phyloP scores from a whole-genome alignment of 495 filamentous ascomycete genomes.

The Penicillium manginii region DNA sequence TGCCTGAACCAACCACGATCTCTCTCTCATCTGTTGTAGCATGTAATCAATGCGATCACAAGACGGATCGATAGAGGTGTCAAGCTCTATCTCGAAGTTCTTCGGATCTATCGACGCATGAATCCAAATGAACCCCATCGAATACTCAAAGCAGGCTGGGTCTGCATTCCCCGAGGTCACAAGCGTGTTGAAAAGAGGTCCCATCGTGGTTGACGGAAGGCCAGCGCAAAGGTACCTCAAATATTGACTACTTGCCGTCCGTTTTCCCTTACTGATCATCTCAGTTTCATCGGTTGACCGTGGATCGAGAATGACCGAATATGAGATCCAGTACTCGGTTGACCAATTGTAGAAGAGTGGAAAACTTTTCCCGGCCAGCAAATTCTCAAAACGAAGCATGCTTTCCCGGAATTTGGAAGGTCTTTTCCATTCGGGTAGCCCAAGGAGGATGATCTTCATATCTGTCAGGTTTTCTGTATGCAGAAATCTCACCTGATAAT shows the following conservation, averaged over 20 bases:
- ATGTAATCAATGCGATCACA: not conserved
- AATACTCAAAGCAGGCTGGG: constrained; percentile 11
- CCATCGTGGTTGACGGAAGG: constrained; percentile 8
- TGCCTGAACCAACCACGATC: not conserved
- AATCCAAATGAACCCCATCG: constrained; percentile 14
- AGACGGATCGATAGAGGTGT: not conserved
- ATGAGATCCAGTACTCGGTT: constrained; percentile 9
- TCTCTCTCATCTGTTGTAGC: not conserved
- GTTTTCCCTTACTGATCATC: not conserved
- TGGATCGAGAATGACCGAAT: constrained; percentile 9
- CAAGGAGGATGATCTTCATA: constrained; percentile 12
- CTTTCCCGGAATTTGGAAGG: not conserved
- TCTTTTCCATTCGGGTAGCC: not conserved
- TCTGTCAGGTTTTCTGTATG: not conserved
- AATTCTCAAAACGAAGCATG: constrained; percentile 4
- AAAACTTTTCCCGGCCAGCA: not conserved
- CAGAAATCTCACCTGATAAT: not conserved
- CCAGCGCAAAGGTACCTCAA: constrained; percentile 9
- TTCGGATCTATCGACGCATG: constrained; percentile 6
- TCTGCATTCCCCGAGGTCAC: constrained; percentile 8
- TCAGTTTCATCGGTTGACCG: constrained; percentile 6
- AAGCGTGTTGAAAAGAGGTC: constrained; percentile 17
- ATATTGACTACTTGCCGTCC: not conserved
- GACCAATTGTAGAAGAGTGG: constrained; percentile 6
- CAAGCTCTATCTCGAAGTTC: constrained; percentile 2